These are phyloP conservation scores for Filobasidium wieringae DNA, from an alignment of 768 basidiomycete species.

Conservation along the genomic window DNA sequence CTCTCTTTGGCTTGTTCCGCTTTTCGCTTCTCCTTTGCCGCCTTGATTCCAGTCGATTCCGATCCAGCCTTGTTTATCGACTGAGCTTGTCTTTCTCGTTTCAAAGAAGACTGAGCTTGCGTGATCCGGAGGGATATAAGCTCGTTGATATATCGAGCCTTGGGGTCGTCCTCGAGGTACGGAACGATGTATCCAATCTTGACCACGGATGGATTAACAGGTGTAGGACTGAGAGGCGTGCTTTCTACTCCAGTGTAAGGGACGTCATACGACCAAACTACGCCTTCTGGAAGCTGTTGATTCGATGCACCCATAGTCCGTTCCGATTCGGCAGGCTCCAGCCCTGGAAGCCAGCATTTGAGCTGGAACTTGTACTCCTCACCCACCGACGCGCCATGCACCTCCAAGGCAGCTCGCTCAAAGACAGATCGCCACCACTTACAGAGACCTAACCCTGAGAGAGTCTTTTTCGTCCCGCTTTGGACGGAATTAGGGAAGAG, in stretches of 20 bases:
- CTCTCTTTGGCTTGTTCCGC: slow-evolving; percentile 35
- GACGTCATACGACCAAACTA: slow-evolving; percentile 43
- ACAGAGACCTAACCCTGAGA: slow-evolving; percentile 68
- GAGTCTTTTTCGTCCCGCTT: slow-evolving; percentile 54
- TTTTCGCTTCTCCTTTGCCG: slow-evolving; percentile 47
- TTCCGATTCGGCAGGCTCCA: slow-evolving; percentile 22
- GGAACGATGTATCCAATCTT: slow-evolving; percentile 65
- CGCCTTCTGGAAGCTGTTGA: slow-evolving; percentile 13
- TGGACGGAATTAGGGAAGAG: slow-evolving; percentile 80
- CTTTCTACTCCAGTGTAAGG: slow-evolving; percentile 18
- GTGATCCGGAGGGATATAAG: slow-evolving; percentile 44
- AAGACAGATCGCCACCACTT: slow-evolving; percentile 85
- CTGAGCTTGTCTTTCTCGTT: background rate
- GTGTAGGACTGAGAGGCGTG: slow-evolving; percentile 2
- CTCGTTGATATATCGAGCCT: slow-evolving; percentile 84
- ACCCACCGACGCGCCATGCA: slow-evolving; percentile 20
- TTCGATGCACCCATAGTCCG: slow-evolving; percentile 21
- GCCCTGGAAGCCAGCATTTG: slow-evolving; percentile 28
- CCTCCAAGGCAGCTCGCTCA: slow-evolving; percentile 46
- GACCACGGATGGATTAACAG: slow-evolving; percentile 28
- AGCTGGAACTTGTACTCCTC: slow-evolving; percentile 4
- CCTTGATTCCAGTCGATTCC: slow-evolving; percentile 1
- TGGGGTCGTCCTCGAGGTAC: slow-evolving; percentile 92
- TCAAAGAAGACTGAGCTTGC: background rate
- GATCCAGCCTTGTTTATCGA: background rate